Evolutionary conservation across 352 stramenopile species (phyloP), one percentile per base, ranked within the genome.

Genomic region (Pythium myriotylum): DNA sequence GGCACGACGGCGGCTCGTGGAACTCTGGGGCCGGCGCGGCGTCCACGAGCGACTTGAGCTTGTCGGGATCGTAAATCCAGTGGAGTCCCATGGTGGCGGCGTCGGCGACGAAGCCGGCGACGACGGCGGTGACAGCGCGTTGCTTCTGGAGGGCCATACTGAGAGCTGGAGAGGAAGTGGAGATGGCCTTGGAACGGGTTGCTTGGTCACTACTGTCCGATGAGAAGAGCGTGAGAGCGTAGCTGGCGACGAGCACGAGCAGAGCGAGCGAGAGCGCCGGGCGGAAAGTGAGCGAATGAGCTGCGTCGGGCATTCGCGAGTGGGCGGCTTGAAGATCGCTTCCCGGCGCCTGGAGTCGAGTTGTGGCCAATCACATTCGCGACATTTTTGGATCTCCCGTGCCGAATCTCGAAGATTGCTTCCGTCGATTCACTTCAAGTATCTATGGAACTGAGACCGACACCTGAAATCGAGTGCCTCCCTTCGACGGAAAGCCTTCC

Each of bases 21-120:
- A 91, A 89, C 54, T 88, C 79, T 2, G 73, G 43, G 20, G 26
- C 42, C 48, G 61, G 35, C 50, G 63, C 32, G 46, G 72, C 65
- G 26, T 49, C 57, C 19, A 72, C 66, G 27, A 84, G 76, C 48
- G 62, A 20, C 26, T 66, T 48, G 49, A 88, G 71, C 69, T 85
- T 77, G 40, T 69, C 66, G 22, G 23, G 59, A 62, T 90, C 78
- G 67, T 90, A 90, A 75, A 90, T 88, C 81, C 81, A 90, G 69
- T 90, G 81, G 29, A 90, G 75, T 0, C 77, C 77, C 81, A 90
- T 88, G 23, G 74, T 84, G 27, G 81, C 81, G 29, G 81, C 81
- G 48, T 90, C 81, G 12, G 74, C 73, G 48, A 90, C 79, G 45
- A 90, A 84, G 54, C 72, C 73, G 4, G 70, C 77, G 17, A 80